phyloP scores from a whole-genome alignment of 2,329 filamentous ascomycete species.

The Hypomyces rosellus region DNA sequence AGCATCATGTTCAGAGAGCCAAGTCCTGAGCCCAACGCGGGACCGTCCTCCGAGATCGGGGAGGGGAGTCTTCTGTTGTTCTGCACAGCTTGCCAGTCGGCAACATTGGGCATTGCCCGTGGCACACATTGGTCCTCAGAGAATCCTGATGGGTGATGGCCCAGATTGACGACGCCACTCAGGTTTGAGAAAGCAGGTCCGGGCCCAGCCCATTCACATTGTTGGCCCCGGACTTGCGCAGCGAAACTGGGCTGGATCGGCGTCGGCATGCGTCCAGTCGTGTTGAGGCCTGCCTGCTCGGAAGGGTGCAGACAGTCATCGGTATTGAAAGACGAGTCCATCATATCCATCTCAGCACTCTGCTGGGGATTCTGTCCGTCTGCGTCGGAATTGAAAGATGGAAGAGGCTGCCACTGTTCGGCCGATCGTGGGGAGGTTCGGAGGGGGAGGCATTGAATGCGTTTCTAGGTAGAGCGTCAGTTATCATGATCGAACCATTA shows the following conservation, averaged over 20 bases:
- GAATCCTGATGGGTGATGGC: slow-evolving; percentile 35
- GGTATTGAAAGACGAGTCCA: slow-evolving; percentile 30
- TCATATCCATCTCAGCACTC: slow-evolving; percentile 47
- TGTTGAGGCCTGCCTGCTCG: slow-evolving; percentile 8
- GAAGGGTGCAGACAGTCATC: slow-evolving; percentile 6
- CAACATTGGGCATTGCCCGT: slow-evolving; percentile 38
- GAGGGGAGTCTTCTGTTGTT: slow-evolving; percentile 51
- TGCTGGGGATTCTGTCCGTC: slow-evolving; percentile 28
- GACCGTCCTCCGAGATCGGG: slow-evolving; percentile 54
- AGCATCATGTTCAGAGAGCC: slow-evolving; percentile 26
- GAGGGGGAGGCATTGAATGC: slow-evolving; percentile 46
- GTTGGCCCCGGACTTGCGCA: slow-evolving; percentile 47
- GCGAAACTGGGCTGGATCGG: slow-evolving; percentile 55
- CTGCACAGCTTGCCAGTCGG: slow-evolving; percentile 47
- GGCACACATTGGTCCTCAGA: slow-evolving; percentile 39
- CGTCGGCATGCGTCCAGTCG: slow-evolving; percentile 47
- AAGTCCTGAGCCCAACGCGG: slow-evolving; percentile 32
- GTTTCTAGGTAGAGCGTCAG: slow-evolving; percentile 39
- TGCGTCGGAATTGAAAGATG: slow-evolving; percentile 32
- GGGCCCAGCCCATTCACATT: slow-evolving; percentile 34
- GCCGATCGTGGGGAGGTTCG: slow-evolving; percentile 36
- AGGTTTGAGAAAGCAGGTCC: slow-evolving; percentile 27
- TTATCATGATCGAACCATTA: not conserved
- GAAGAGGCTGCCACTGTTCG: slow-evolving; percentile 24
- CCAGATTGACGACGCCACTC: slow-evolving; percentile 32